Evolutionary conservation across 495 filamentous ascomycete species (phyloP).

Genomic region (Lepraria neglecta): DNA sequence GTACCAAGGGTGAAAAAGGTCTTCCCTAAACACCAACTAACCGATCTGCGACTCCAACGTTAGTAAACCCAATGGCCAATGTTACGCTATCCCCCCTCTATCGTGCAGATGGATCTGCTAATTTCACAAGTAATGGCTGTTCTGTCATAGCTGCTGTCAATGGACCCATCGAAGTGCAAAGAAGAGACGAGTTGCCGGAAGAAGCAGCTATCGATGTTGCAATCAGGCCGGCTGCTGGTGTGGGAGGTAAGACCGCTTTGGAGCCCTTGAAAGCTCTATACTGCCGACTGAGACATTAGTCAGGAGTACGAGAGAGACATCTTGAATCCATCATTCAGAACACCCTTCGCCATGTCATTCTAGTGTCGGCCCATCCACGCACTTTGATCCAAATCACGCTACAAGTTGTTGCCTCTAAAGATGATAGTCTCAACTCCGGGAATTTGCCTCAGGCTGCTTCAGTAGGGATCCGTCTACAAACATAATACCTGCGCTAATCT

Average conservation of each 20-base stretch:
- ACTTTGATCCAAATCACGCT: conserved; percentile 60
- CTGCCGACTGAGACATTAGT: conserved; percentile 32
- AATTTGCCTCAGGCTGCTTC: conserved; percentile 29
- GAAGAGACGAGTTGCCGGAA: conserved; percentile 80
- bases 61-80: background rate
- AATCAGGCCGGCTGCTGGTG: conserved; percentile 75
- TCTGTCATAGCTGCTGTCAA: conserved; percentile 79
- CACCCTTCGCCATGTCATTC: conserved; percentile 61
- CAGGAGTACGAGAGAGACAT: conserved; percentile 65
- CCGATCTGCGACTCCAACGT: background rate
- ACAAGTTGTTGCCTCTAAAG: conserved; percentile 54
- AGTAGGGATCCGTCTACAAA: conserved; percentile 20
- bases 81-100: conserved; percentile 50
- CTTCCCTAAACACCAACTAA: too few species aligned
- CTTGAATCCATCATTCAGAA: conserved; percentile 64
- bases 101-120: conserved; percentile 82
- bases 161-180: conserved; percentile 83
- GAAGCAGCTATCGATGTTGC: conserved; percentile 87
- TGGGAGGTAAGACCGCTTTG: conserved; percentile 60
- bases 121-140: conserved; percentile 70
- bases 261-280: conserved; percentile 31
- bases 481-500: conserved; percentile 22
- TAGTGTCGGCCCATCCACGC: conserved; percentile 61
- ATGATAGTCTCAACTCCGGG: conserved; percentile 48
- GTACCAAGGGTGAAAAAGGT: conserved; percentile 9